Evolutionary conservation across 2,329 filamentous ascomycete species (phyloP), one percentile per base, ranked within the genome.

Genomic region (Verticillium zaregamsianum): DNA sequence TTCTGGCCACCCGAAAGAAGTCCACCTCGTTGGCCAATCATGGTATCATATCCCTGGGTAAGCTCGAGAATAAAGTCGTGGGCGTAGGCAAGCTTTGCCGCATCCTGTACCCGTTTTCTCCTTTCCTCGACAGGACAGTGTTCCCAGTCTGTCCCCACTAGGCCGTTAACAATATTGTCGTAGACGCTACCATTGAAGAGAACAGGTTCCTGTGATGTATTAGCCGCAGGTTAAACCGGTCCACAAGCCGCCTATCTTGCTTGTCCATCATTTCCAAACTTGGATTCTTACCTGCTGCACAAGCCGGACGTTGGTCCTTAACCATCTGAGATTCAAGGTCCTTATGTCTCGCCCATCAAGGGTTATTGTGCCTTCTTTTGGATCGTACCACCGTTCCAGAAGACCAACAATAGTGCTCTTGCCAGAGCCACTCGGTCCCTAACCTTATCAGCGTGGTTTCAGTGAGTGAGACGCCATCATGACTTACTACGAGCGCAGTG

Each of bases 1-100:
- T 83, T 80, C 68, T 89, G 86, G 0, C 88, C 88, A n/a, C 88
- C 88, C 20, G 85, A 88, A 1, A 90, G 74, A 67, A 86, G 85
- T 59, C 85, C 83, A 9, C 89, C 88, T 15, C 82, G 80, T 66
- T 90, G 86, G 2, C 88, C 88, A 2, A 90, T 86, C 6, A 80
- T 74, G 0, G 87, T 88, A 2, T 84, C 77, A 66, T 90, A 90
- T 3, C 83, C 84, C 55, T 71, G 17, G 15, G 52, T 54, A 1
- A 67, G 28, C 0, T 66, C 55, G 9, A 35, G 33, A 55, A 86
- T 82, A 25, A 60, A 60, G 52, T 57, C 59, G 28, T 60, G 59
- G 14, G 59, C 59, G 52, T 57, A 60, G 9, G 59, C n/a, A 17
- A 60, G 20, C 54, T 60, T 57, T 14, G 54, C 59, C 3, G 59